Base-by-base conservation (phyloP, 306 rosid species). In the Bauhinia variegata region DNA sequence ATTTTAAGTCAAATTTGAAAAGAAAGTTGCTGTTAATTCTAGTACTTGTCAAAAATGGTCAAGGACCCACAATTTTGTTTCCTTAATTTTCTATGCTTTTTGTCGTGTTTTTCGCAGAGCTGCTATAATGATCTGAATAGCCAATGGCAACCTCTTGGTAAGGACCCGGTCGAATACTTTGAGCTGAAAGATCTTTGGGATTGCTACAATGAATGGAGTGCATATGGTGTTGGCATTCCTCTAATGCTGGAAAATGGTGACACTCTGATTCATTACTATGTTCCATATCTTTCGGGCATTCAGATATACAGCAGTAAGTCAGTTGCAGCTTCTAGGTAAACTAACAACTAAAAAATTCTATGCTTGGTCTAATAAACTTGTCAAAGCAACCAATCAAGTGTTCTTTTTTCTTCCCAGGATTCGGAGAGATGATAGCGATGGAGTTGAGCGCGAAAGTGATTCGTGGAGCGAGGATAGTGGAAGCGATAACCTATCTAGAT, bases 161-260 rank as follows among this genome's bases (percentile, higher is more conserved):
- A 89, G 77, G 88, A 83, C 31, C 23, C 47, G 18, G 5, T 83
- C 58, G 79, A 79, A 49, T 85, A 70, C 67, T 90, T 87, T 82
- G 61, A 73, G 11, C 47, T 90, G 52, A 78, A 80, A 59, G 87
- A 90, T 59, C 80, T 90, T 11, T 87, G 91, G 87, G 80, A 87
- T 7, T 80, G 88, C 67, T 90, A 81, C 36, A 38, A 75, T n/a
- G 95, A 90, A 76, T 90, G 96, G 95, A 90, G 96, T 58, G 95
- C 96, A 4, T 87, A 65, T 68, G 96, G 96, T 50, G 86, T 73
- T 2, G 88, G 89, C 1, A 62, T 73, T 5, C 78, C 87, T 4
- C 66, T 87, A 70, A 80, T 32, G 46, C 33, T 83, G 70, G 85
- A 80, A 59, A 63, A 38, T 53, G 84, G 77, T 15, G 89, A 78